Conservation (phyloP, 2,329 filamentous ascomycete species). For the Verticillium nonalfalfae region DNA sequence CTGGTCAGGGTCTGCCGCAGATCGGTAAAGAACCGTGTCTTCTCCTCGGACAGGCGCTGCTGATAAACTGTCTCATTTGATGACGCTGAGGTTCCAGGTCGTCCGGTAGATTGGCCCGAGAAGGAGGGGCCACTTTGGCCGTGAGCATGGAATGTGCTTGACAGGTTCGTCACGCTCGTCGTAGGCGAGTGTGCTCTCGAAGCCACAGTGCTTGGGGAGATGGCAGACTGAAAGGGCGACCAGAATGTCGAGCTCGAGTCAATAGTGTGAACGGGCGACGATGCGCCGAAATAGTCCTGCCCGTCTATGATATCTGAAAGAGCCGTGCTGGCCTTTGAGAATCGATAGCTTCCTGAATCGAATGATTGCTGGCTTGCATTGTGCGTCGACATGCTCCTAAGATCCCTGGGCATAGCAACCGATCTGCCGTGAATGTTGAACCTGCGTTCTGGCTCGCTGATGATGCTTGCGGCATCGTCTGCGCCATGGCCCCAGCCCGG, state of each 20-base stretch:
- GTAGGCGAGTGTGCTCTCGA: conserved; percentile 56
- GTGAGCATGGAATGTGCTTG: conserved; percentile 33
- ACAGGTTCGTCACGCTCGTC: conserved; percentile 53
- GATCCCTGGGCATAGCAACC: conserved; percentile 34
- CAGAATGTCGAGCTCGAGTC: conserved; percentile 79
- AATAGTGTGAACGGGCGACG: conserved; percentile 63
- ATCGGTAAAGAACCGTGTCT: conserved; percentile 70
- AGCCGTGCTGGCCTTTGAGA: conserved; percentile 48
- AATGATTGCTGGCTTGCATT: conserved; percentile 66
- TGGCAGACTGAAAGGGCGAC: conserved; percentile 73
- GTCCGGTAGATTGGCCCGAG: conserved; percentile 40
- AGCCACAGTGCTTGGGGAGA: conserved; percentile 55
- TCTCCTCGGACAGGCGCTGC: conserved; percentile 59
- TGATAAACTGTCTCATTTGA: conserved; percentile 62
- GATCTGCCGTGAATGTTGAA: conserved; percentile 36
- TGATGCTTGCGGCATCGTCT: conserved; percentile 46
- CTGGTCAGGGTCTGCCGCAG: conserved; percentile 76
- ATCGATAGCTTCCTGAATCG: conserved; percentile 60
- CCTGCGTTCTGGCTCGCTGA: conserved; percentile 49
- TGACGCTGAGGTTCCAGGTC: conserved; percentile 60
- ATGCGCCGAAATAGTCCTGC: conserved; percentile 63
- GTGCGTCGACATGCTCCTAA: conserved; percentile 51
- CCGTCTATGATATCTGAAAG: conserved; percentile 63
- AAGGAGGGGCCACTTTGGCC: conserved; percentile 36
- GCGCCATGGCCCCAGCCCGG: conserved; percentile 27